A percentile compares a stretch with the other conserved stretches of the same genome.
These are phyloP conservation scores for Claviceps humidiphila DNA, from an alignment of 2,329 filamentous ascomycete genomes.

Conservation along the genomic window DNA sequence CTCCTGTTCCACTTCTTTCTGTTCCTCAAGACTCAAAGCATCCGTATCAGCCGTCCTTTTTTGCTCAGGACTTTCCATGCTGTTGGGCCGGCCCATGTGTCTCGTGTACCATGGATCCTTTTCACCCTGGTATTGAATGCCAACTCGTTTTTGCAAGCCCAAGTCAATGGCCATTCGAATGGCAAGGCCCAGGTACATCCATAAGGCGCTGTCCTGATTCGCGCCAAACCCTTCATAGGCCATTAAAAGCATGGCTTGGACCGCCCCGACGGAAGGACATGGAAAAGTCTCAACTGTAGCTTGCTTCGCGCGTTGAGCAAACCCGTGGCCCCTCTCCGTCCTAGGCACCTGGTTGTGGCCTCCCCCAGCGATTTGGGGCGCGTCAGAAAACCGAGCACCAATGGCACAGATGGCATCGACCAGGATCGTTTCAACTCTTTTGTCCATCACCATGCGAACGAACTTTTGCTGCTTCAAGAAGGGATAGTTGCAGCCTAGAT, in stretches of 20 bases:
- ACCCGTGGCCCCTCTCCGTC: slow-evolving; percentile 62
- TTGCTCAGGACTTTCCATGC: slow-evolving; percentile 25
- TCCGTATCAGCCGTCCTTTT: slow-evolving; percentile 28
- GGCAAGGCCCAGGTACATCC: slow-evolving; percentile 85
- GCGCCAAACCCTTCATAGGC: slow-evolving; percentile 84
- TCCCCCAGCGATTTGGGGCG: slow-evolving; percentile 32
- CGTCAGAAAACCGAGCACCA: slow-evolving; percentile 65
- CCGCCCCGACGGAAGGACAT: slow-evolving; percentile 69
- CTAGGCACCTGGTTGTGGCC: slow-evolving; percentile 34
- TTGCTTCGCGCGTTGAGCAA: slow-evolving; percentile 71
- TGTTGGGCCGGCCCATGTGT: slow-evolving; percentile 25
- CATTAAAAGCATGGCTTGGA: slow-evolving; percentile 71
- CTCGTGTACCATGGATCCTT: slow-evolving; percentile 36
- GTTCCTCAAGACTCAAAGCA: slow-evolving; percentile 34
- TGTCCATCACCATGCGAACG: slow-evolving; percentile 63
- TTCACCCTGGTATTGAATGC: slow-evolving; percentile 48
- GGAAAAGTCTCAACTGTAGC: slow-evolving; percentile 72
- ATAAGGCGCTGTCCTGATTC: slow-evolving; percentile 76
- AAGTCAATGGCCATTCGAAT: slow-evolving; percentile 74
- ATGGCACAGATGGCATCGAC: slow-evolving; percentile 78
- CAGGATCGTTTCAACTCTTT: slow-evolving; percentile 68
- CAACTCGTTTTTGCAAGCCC: slow-evolving; percentile 70
- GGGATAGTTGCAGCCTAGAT: slow-evolving; percentile 75
- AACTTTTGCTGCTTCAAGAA: slow-evolving; percentile 66
- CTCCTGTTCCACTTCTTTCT: slow-evolving; percentile 61